These are phyloP conservation scores for Pythium vanterpoolii DNA, from an alignment of 352 stramenopile species.

Conservation along the genomic window DNA sequence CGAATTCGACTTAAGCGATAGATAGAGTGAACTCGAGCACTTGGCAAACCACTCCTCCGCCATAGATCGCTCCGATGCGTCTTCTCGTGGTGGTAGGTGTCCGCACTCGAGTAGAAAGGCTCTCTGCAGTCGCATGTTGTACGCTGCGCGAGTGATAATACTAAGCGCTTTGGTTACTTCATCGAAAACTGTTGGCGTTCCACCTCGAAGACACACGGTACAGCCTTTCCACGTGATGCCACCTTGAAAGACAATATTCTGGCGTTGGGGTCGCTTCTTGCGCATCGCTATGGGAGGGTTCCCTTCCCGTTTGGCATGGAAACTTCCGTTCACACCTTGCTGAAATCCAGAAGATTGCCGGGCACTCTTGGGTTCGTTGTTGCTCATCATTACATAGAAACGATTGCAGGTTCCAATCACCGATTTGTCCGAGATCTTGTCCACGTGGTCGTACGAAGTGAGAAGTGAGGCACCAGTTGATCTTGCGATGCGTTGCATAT, in stretches of 20 bases:
- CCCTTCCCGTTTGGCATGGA: constrained; percentile 11
- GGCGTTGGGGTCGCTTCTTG: constrained; percentile 61
- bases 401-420: constrained; percentile 77
- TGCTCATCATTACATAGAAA: constrained; percentile 84
- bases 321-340: constrained; percentile 26
- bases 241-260: constrained; percentile 88
- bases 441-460: constrained; percentile 84
- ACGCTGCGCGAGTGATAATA: constrained; percentile 59
- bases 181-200: constrained; percentile 52
- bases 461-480: constrained; percentile 74
- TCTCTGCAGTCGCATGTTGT: constrained; percentile 81
- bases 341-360: constrained; percentile 45
- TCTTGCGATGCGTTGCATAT: constrained; percentile 76
- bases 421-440: constrained; percentile 78
- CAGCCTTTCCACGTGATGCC: constrained; percentile 67
- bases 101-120: constrained; percentile 55
- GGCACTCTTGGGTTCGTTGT: constrained; percentile 71
- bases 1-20: constrained; percentile 85
- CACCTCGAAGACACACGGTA: constrained; percentile 79
- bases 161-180: constrained; percentile 66
- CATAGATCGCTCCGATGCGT: constrained; percentile 49
- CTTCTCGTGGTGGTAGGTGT: constrained; percentile 48
- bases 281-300: constrained; percentile 12
- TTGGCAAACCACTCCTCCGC: constrained; percentile 82
- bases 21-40: constrained; percentile 76